These are phyloP conservation scores for Aspergillus conjunctus DNA, from an alignment of 495 filamentous ascomycete species.

Conservation along the genomic window DNA sequence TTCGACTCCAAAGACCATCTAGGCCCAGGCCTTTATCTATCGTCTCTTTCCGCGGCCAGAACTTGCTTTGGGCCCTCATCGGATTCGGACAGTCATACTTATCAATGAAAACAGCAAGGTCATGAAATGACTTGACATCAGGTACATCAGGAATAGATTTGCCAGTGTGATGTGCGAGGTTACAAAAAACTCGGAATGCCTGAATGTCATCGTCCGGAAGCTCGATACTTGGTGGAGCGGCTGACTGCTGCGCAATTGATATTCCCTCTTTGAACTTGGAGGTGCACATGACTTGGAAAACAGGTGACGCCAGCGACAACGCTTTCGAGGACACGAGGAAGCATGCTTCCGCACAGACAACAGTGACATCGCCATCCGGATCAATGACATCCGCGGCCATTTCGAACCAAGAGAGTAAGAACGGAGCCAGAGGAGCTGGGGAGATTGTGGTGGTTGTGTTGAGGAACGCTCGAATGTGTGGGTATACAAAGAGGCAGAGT, in stretches of 20 bases:
- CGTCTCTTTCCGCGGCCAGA: too few species aligned
- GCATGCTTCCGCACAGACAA: background rate
- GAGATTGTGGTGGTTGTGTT: too few species aligned
- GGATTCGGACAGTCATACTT: background rate
- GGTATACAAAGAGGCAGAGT: too few species aligned
- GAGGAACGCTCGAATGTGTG: too few species aligned
- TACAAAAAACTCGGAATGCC: background rate
- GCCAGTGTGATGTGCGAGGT: background rate
- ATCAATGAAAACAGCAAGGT: background rate
- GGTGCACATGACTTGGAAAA: background rate
- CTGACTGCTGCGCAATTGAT: background rate
- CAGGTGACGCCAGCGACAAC: background rate
- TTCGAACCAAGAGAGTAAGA: too few species aligned
- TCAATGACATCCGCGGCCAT: background rate
- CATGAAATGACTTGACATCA: background rate
- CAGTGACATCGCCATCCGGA: background rate
- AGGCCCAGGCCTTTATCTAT: too few species aligned
- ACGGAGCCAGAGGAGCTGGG: too few species aligned
- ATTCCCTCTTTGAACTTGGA: slow-evolving; percentile 1
- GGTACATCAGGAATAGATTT: background rate
- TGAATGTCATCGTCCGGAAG: background rate
- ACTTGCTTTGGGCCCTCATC: too few species aligned
- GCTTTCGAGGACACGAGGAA: slow-evolving; percentile 7
- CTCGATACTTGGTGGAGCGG: background rate
- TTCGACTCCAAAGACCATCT: too few species aligned